Conservation (phyloP, 148 eudicot species). For the Simmondsia chinensis region DNA sequence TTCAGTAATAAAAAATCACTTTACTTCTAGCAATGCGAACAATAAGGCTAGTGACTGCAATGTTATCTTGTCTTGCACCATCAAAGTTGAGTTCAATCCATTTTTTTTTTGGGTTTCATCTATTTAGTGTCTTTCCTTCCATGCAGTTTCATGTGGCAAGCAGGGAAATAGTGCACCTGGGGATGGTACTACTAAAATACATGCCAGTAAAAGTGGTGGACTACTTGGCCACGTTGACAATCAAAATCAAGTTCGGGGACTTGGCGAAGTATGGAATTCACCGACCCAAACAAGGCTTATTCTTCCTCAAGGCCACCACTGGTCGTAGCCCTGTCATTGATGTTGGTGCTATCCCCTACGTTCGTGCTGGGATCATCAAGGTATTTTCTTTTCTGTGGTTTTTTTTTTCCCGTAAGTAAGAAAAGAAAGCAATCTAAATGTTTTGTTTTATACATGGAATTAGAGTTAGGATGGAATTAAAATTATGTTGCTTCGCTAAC, state of each 20-base stretch:
- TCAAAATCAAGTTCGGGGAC: slow-evolving; percentile 15
- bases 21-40: too few relatives aligned
- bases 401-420: too few relatives aligned
- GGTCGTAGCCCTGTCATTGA: slow-evolving; percentile 32
- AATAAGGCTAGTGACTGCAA: too few relatives aligned
- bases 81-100: too few relatives aligned
- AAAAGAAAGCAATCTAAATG: too few relatives aligned
- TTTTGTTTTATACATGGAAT: too few relatives aligned
- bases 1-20: too few relatives aligned
- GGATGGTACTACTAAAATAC: slow-evolving; percentile 17
- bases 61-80: too few relatives aligned
- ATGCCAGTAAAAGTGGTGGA: slow-evolving; percentile 18
- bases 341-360: slow-evolving; percentile 26
- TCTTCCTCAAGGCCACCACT: slow-evolving; percentile 8
- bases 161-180: slow-evolving; percentile 16
- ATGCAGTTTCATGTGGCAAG: slow-evolving; percentile 20
- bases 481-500: too few relatives aligned
- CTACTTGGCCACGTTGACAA: slow-evolving; percentile 1
- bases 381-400: slow-evolving; percentile 10
- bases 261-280: slow-evolving; percentile 12
- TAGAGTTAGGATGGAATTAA: too few relatives aligned
- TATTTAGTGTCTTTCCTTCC: neutral
- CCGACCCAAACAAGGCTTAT: slow-evolving; percentile 28
- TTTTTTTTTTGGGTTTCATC: too few relatives aligned
- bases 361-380: slow-evolving; percentile 16